These are phyloP conservation scores for Alternaria ethzedia DNA, from an alignment of 2,329 filamentous ascomycete species.

Conservation along the genomic window DNA sequence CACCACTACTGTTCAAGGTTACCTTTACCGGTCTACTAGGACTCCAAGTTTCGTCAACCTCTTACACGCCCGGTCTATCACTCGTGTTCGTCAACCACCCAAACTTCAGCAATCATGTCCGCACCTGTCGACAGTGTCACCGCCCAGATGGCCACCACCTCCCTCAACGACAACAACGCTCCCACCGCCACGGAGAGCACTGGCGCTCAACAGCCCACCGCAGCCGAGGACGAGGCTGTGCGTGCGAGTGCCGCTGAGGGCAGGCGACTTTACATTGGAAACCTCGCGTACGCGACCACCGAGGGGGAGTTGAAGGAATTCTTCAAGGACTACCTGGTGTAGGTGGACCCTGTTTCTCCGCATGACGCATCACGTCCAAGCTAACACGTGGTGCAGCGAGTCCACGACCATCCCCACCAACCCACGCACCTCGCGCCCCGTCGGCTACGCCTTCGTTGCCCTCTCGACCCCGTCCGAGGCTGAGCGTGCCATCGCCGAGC, in stretches of 20 bases:
- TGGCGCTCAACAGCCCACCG: slow-evolving; percentile 68
- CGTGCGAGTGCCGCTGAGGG: slow-evolving; percentile 98
- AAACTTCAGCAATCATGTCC: slow-evolving; percentile 77
- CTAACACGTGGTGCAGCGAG: slow-evolving; percentile 68
- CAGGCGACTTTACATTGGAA: slow-evolving; percentile 99
- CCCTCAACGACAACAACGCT: slow-evolving; percentile 60
- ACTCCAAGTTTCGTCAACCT: slow-evolving; percentile 53
- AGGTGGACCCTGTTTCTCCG: slow-evolving; percentile 58
- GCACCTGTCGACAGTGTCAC: slow-evolving; percentile 78
- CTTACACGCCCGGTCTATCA: slow-evolving; percentile 37
- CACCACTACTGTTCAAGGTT: slow-evolving; percentile 48
- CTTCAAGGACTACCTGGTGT: slow-evolving; percentile 99
- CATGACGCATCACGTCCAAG: slow-evolving; percentile 16
- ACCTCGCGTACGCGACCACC: slow-evolving; percentile 99
- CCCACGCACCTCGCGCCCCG: slow-evolving; percentile 96
- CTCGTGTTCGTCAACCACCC: slow-evolving; percentile 63
- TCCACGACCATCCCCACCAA: slow-evolving; percentile 99
- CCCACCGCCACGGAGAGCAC: slow-evolving; percentile 55
- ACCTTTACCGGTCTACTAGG: slow-evolving; percentile 50
- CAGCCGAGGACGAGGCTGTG: slow-evolving; percentile 84
- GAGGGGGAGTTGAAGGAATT: slow-evolving; percentile 99
- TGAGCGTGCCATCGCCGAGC: slow-evolving; percentile 91
- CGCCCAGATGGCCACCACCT: slow-evolving; percentile 70
- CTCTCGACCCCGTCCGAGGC: slow-evolving; percentile 93
- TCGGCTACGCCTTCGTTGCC: slow-evolving; percentile 99